Base-by-base conservation (phyloP, 2,329 filamentous ascomycete species). In the Capronia americana region DNA sequence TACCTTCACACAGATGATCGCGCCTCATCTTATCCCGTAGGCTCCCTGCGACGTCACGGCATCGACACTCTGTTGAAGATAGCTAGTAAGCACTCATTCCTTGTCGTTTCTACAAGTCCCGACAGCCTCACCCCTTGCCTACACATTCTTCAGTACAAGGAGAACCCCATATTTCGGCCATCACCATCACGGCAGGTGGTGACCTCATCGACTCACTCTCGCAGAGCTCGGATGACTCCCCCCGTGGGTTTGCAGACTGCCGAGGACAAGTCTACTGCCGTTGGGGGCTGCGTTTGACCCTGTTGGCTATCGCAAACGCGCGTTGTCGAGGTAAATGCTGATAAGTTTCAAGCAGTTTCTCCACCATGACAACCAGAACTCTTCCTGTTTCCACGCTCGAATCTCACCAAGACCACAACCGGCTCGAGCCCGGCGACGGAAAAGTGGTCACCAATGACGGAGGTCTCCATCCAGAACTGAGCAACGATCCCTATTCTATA, bases 401-500 rank as follows among this genome's bases (percentile, higher is more conserved):
- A 8, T 44, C 38, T n/a, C 38, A 44, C 4, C 38, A 44, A 44
- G 3, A 51, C 14, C 48, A 26, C 14, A 51, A 14, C 48, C 14
- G 23, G 20, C 24, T 28, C 48, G 5, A 28, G 3, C 10, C 28
- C 41, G 34, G 8, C 23, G 8, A 32, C 17, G 34, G 14, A 34
- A 46, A 32, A 4, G 51, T 54, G 41, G n/a, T 14, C 17, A 41
- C 48, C 46, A 34, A 23, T 17, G 34, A 11, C 30, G 48, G 60
- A 46, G 17, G 26, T 28, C 56, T 56, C 57, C 38, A 30, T n/a
- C 10, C 20, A 4, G 48, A 51, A 4, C 48, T 8, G 48, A 51
- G 48, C 48, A 20, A 51, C 23, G 30, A 53, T 8, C 32, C 53
- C 20, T 58, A 61, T 64, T 44, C 61, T 14, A 51, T 23, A 53